Percentiles rank a stretch among this genome's conserved stretches.
phyloP scores from a whole-genome alignment of 768 basidiomycete genomes.

The Leccinum subtestaceum region DNA sequence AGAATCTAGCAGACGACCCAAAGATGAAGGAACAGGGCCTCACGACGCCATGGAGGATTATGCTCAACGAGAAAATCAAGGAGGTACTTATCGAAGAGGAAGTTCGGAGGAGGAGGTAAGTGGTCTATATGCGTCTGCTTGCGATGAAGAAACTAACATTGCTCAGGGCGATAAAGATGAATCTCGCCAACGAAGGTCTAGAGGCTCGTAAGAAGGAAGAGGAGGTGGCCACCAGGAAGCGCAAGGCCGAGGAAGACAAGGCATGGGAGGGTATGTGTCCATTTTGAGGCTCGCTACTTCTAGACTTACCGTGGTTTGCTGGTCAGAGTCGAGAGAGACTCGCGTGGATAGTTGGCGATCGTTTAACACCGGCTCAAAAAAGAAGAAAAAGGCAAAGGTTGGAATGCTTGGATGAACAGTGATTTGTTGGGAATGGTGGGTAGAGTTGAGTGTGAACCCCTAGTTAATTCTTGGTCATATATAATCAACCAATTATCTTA shows the following conservation, averaged over 20 bases:
- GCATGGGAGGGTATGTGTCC: too few relatives aligned
- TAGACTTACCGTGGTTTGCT: neutral
- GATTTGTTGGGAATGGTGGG: neutral
- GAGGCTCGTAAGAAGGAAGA: slow-evolving; percentile 94
- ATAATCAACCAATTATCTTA: slow-evolving; percentile 8
- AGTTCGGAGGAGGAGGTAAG: slow-evolving; percentile 77
- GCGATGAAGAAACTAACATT: slow-evolving; percentile 1
- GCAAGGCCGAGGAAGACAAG: slow-evolving; percentile 85
- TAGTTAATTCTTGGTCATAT: slow-evolving; percentile 4
- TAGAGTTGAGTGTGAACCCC: slow-evolving; percentile 17
- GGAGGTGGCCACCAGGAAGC: slow-evolving; percentile 70
- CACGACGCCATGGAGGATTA: slow-evolving; percentile 62
- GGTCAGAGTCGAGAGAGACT: slow-evolving; percentile 66
- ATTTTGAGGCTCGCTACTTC: neutral
- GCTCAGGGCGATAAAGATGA: slow-evolving; percentile 85
- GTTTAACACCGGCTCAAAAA: slow-evolving; percentile 64
- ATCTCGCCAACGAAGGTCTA: slow-evolving; percentile 85
- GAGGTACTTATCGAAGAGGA: slow-evolving; percentile 90
- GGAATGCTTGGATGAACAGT: slow-evolving; percentile 60
- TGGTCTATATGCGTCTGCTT: slow-evolving; percentile 1
- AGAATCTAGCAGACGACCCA: slow-evolving; percentile 38
- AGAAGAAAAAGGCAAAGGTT: slow-evolving; percentile 80
- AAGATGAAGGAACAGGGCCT: slow-evolving; percentile 31
- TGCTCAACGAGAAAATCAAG: slow-evolving; percentile 70
- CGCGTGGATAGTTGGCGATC: slow-evolving; percentile 84